phyloP scores from a whole-genome alignment of 2,329 filamentous ascomycete genomes.

The Pseudocercospora fijiensis region DNA sequence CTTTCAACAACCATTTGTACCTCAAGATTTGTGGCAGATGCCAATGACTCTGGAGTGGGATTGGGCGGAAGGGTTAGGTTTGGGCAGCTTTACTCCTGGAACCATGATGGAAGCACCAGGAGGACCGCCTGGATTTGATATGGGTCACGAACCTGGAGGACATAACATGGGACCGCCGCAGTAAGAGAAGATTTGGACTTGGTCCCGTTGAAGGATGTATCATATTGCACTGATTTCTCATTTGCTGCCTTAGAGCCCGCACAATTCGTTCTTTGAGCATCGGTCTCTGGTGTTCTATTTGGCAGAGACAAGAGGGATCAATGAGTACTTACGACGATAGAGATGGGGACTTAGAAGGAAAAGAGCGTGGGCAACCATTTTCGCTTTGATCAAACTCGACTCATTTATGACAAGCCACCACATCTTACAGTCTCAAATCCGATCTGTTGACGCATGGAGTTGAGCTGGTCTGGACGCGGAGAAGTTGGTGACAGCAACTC shows the following conservation, averaged over 20 bases:
- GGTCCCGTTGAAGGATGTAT: not conserved
- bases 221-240: not conserved
- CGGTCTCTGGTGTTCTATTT: not conserved
- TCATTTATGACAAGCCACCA: not conserved
- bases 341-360: not conserved
- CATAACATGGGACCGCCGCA: slow-evolving; percentile 2
- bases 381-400: not conserved
- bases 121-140: not conserved
- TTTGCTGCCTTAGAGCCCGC: slow-evolving; percentile 6
- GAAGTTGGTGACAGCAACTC: not conserved
- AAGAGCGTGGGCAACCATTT: not conserved
- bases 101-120: slow-evolving; percentile 11
- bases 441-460: not conserved
- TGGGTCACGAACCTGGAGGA: not conserved
- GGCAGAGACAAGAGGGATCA: not conserved
- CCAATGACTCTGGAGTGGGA: slow-evolving; percentile 96
- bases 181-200: not conserved
- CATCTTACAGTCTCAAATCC: not conserved
- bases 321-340: not conserved
- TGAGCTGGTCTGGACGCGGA: not conserved
- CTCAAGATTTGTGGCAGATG: slow-evolving; percentile 91
- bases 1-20: slow-evolving; percentile 84
- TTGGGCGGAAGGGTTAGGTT: slow-evolving; percentile 55
- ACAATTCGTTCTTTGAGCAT: not conserved
- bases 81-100: slow-evolving; percentile 36